Conservation (phyloP, 768 basidiomycete species). For the Coprinopsis marcescibilis region DNA sequence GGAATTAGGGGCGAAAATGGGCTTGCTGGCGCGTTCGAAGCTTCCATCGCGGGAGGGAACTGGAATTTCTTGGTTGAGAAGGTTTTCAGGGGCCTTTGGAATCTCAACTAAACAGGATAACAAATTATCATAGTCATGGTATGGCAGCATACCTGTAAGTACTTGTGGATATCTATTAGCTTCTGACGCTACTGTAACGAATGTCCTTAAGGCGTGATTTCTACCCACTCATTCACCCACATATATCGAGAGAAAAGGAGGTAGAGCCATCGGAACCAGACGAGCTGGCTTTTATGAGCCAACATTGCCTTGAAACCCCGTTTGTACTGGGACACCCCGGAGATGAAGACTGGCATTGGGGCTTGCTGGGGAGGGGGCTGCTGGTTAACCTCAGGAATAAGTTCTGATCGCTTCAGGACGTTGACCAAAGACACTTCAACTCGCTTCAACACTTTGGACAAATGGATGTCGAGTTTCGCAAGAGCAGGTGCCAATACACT, state of each 20-base stretch:
- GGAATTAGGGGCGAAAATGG: constrained; percentile 29
- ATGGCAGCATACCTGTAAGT: too few relatives aligned
- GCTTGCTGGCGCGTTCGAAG: constrained; percentile 22
- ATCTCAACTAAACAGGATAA: constrained; percentile 11
- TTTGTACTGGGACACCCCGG: constrained; percentile 50
- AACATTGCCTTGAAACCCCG: constrained; percentile 63
- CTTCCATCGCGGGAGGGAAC: constrained; percentile 32
- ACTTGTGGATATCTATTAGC: background rate
- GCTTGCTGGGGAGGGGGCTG: constrained; percentile 12
- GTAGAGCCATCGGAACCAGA: constrained; percentile 89
- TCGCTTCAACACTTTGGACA: constrained; percentile 19
- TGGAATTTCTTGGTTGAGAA: constrained; percentile 37
- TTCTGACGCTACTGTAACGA: background rate
- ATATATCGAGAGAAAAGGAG: constrained; percentile 78
- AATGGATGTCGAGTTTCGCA: constrained; percentile 40
- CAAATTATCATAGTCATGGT: background rate
- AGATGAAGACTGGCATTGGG: constrained; percentile 43
- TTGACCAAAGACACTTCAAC: constrained; percentile 19
- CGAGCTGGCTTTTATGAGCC: constrained; percentile 68
- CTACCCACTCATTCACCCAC: constrained; percentile 87
- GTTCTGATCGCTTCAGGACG: constrained; percentile 5
- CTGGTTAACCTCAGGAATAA: constrained; percentile 5
- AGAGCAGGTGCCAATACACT: constrained; percentile 47
- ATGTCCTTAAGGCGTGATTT: constrained; percentile 28
- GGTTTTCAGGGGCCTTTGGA: constrained; percentile 27